Evolutionary conservation across 768 basidiomycete species (phyloP).

Genomic region (Boletellus sp.): DNA sequence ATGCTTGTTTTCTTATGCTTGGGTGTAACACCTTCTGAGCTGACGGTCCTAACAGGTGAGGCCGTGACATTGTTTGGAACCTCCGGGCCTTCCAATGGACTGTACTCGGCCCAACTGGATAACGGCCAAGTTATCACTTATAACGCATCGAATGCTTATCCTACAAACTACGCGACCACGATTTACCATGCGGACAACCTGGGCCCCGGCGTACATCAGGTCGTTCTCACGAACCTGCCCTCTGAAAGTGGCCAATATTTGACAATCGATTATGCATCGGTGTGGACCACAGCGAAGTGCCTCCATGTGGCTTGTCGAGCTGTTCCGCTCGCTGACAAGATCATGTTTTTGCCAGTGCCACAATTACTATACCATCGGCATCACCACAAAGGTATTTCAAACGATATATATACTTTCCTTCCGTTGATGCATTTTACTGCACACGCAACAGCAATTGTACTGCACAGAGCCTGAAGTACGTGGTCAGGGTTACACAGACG

Average conservation of each 20-base stretch:
- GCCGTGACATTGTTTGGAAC: conserved; percentile 47
- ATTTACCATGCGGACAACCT: conserved; percentile 35
- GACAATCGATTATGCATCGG: conserved; percentile 33
- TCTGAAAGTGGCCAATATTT: conserved; percentile 19
- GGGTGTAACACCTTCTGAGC: neutral
- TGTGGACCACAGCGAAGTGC: conserved; percentile 21
- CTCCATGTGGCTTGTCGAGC: neutral
- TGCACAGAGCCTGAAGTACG: conserved; percentile 19
- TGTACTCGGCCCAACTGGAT: conserved; percentile 37
- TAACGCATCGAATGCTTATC: conserved; percentile 14
- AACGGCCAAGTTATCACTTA: conserved; percentile 18
- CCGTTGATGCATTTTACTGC: neutral
- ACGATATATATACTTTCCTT: neutral
- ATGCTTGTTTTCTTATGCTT: conserved; percentile 1
- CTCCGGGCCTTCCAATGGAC: conserved; percentile 33
- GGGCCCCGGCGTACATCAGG: conserved; percentile 36
- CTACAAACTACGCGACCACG: conserved; percentile 25
- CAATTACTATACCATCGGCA: neutral
- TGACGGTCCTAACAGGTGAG: conserved; percentile 31
- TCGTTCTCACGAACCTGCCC: conserved; percentile 33
- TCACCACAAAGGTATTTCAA: conserved; percentile 7
- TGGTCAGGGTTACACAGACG: neutral
- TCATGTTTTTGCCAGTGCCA: neutral
- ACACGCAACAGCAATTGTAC: neutral
- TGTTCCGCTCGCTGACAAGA: neutral